Conservation (phyloP, 495 filamentous ascomycete species). For the Annulohypoxylon stygium region DNA sequence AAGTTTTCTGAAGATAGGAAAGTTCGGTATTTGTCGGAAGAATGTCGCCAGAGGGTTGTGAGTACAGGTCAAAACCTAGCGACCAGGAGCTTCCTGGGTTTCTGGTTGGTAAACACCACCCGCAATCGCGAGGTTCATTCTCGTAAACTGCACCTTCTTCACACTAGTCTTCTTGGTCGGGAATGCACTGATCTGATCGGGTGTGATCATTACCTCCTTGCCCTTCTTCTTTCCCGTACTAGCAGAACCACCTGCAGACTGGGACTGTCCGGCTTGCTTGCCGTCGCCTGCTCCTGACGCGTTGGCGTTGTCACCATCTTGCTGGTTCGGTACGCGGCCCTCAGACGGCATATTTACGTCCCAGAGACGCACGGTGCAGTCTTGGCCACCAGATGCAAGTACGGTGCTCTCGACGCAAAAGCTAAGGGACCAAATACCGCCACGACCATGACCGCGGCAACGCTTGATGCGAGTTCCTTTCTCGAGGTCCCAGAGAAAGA, state of each 20-base stretch:
- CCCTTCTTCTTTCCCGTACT: slow-evolving; percentile 80
- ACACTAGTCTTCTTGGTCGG: slow-evolving; percentile 96
- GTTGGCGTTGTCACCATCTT: slow-evolving; percentile 57
- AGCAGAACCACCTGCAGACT: slow-evolving; percentile 59
- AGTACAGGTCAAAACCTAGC: slow-evolving; percentile 18
- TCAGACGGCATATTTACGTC: slow-evolving; percentile 78
- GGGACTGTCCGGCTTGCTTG: slow-evolving; percentile 50
- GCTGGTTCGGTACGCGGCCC: slow-evolving; percentile 48
- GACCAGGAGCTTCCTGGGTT: slow-evolving; percentile 42
- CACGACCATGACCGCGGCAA: slow-evolving; percentile 93
- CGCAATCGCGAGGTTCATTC: slow-evolving; percentile 91
- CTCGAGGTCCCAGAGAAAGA: slow-evolving; percentile 92
- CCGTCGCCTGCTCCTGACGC: slow-evolving; percentile 68
- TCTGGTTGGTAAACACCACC: slow-evolving; percentile 80
- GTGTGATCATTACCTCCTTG: slow-evolving; percentile 89
- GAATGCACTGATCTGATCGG: slow-evolving; percentile 93
- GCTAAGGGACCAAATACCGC: slow-evolving; percentile 90
- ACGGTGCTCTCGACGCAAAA: slow-evolving; percentile 92
- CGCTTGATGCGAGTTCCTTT: slow-evolving; percentile 86
- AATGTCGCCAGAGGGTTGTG: neutral
- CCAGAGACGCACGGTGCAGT: slow-evolving; percentile 93
- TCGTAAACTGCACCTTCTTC: slow-evolving; percentile 91
- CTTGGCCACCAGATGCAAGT: slow-evolving; percentile 89
- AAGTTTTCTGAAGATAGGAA: no score
- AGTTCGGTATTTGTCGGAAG: neutral